Percentiles rank a stretch among this genome's conserved stretches.
Evolutionary conservation across 148 eudicot genomes (phyloP).

Genomic region (Camellia sinensis): DNA sequence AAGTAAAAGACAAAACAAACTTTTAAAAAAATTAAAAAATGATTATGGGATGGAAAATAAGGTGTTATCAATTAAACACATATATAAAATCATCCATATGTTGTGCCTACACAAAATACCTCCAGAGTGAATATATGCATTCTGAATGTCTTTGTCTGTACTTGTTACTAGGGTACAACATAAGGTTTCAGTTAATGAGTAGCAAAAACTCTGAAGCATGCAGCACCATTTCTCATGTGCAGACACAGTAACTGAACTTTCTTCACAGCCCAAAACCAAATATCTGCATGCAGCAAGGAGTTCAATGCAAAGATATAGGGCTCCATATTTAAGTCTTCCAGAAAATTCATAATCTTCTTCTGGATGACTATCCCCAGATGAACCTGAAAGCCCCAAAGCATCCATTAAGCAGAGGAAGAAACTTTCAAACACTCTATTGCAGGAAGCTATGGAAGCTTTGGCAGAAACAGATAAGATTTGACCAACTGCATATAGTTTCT

Average conservation of each 20-base stretch:
- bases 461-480: conserved; percentile 51
- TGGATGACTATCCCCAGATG: conserved; percentile 20
- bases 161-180: conserved; percentile 34
- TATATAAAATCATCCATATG: neutral
- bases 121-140: conserved; percentile 41
- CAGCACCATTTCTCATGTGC: conserved; percentile 53
- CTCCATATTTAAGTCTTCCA: conserved; percentile 45
- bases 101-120: conserved; percentile 37
- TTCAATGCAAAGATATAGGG: conserved; percentile 61
- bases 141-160: conserved; percentile 27
- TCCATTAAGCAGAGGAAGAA: conserved; percentile 47
- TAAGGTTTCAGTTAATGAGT: conserved; percentile 42
- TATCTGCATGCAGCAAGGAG: conserved; percentile 72
- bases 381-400: conserved; percentile 45
- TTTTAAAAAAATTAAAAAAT: neutral
- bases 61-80: conserved; percentile 2
- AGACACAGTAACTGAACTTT: conserved; percentile 26
- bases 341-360: conserved; percentile 27
- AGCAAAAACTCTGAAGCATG: conserved; percentile 46
- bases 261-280: conserved; percentile 46
- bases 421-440: conserved; percentile 65
- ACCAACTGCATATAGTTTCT: conserved; percentile 59
- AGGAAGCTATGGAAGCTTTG: conserved; percentile 54
- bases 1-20: neutral
- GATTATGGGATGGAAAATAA: neutral